Percentiles rank a stretch among this genome's conserved stretches.
Evolutionary conservation across 306 rosid genomes (phyloP).

Genomic region (Inga laurina): DNA sequence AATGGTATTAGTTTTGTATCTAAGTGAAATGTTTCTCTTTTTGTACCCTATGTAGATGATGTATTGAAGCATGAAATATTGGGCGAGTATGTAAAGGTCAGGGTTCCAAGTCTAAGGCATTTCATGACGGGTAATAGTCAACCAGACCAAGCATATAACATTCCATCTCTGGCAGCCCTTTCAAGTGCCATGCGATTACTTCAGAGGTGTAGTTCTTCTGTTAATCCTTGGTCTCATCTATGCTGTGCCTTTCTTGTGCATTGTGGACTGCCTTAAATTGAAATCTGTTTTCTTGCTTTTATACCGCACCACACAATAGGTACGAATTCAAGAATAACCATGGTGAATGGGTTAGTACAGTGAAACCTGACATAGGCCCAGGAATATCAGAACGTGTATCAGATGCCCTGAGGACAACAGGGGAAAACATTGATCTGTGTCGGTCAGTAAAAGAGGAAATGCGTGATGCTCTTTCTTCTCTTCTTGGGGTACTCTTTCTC

Average conservation of each 20-base stretch:
- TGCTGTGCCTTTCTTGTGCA: constrained; percentile 12
- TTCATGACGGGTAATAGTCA: constrained; percentile 48
- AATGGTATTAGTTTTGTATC: constrained; percentile 22
- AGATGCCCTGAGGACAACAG: constrained; percentile 61
- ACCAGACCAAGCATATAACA: constrained; percentile 47
- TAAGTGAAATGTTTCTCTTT: constrained; percentile 9
- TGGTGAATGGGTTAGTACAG: constrained; percentile 66
- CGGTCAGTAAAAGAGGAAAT: constrained; percentile 59
- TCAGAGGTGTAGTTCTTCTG: constrained; percentile 53
- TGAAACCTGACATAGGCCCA: constrained; percentile 81
- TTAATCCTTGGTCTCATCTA: constrained; percentile 12
- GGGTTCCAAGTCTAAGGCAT: constrained; percentile 70
- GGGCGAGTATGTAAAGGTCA: constrained; percentile 65
- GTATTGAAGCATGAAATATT: constrained; percentile 61
- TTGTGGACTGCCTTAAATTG: constrained; percentile 7
- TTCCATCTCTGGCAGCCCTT: constrained; percentile 85
- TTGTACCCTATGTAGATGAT: constrained; percentile 49
- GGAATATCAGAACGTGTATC: constrained; percentile 71
- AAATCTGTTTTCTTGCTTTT: constrained; percentile 1
- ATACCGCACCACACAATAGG: constrained; percentile 41
- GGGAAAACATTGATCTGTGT: constrained; percentile 48
- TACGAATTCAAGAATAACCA: constrained; percentile 86
- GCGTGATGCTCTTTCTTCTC: constrained; percentile 62
- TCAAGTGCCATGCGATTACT: constrained; percentile 71
- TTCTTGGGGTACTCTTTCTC: constrained; percentile 76